phyloP scores from a whole-genome alignment of 2,329 filamentous ascomycete species.

The Epichloe aotearoae region DNA sequence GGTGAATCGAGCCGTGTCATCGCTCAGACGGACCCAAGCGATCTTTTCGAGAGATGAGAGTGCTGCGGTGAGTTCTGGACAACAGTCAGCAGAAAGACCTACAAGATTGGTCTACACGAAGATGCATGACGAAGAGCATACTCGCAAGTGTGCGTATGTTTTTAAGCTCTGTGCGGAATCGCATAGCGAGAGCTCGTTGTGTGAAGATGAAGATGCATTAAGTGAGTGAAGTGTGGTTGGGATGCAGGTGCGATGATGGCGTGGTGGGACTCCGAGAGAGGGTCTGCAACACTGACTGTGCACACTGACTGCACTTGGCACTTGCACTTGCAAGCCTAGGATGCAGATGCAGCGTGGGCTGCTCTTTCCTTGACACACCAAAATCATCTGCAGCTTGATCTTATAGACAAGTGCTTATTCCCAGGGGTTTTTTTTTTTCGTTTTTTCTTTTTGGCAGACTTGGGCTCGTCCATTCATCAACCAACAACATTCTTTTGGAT shows the following conservation, averaged over 20 bases:
- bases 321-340: neutral
- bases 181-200: conserved; percentile 32
- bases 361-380: neutral
- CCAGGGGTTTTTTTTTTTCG: neutral
- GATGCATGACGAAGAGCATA: conserved; percentile 19
- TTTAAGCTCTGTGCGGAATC: conserved; percentile 52
- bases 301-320: neutral
- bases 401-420: neutral
- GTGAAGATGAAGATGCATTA: neutral
- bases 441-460: neutral
- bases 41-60: conserved; percentile 63
- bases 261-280: neutral
- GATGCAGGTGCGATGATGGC: neutral
- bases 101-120: neutral
- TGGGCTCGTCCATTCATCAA: neutral
- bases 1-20: conserved; percentile 82
- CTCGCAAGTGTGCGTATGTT: conserved; percentile 56
- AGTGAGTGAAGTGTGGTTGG: neutral
- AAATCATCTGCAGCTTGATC: too few species aligned
- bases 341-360: neutral
- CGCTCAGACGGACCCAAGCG: conserved; percentile 80
- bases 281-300: neutral
- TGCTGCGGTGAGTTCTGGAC: conserved; percentile 48
- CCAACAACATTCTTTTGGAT: conserved; percentile 3
- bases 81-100: neutral